Conservation (phyloP, 2,329 filamentous ascomycete species). For the Graphilbum ipis-grandicollis region DNA sequence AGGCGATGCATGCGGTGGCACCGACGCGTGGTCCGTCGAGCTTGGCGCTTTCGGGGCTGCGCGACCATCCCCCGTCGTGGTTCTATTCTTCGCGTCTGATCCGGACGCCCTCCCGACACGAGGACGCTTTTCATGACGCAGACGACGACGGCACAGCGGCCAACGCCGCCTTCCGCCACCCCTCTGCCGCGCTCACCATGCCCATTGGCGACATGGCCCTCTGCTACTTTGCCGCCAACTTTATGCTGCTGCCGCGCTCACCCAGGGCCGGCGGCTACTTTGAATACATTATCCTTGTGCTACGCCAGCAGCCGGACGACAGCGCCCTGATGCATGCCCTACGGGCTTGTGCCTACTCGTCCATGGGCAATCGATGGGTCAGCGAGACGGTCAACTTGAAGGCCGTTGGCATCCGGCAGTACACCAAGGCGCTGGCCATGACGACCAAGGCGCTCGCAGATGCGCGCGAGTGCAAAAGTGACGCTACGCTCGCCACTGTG, state of each 20-base stretch:
- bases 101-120: not conserved
- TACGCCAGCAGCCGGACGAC: conserved; percentile 17
- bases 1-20: not conserved
- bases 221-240: conserved; percentile 44
- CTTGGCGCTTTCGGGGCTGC: not conserved
- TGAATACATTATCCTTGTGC: conserved; percentile 38
- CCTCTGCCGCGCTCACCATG: conserved; percentile 19
- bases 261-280: conserved; percentile 34
- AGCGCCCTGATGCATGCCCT: conserved; percentile 32
- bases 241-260: conserved; percentile 33
- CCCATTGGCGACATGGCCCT: conserved; percentile 36
- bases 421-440: conserved; percentile 33
- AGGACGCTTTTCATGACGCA: no score
- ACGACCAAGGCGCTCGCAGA: conserved; percentile 36
- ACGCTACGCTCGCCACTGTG: conserved; percentile 40
- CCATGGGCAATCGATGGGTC: conserved; percentile 32
- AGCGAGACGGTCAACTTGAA: conserved; percentile 16
- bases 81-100: no score
- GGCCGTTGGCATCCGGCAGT: conserved; percentile 29
- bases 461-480: conserved; percentile 29
- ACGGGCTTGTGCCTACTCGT: conserved; percentile 39
- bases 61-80: no score
- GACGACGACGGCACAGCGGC: not conserved
- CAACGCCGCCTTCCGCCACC: not conserved
- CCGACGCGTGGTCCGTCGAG: not conserved